A percentile compares a stretch with the other conserved stretches of the same genome.
phyloP scores from a whole-genome alignment of 2,329 filamentous ascomycete genomes.

The Aspergillus flavus region DNA sequence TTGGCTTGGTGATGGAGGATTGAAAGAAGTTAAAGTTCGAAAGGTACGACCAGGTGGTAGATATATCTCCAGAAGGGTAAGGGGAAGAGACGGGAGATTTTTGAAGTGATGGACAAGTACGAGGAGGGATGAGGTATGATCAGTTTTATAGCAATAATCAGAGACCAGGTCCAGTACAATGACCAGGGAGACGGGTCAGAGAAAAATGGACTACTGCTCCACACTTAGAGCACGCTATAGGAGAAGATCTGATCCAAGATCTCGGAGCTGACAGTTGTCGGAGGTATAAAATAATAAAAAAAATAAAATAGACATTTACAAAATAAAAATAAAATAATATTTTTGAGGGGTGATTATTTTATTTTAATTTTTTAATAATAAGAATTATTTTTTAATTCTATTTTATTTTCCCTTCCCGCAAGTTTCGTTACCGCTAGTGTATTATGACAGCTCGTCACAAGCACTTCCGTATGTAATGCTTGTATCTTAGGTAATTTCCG shows the following conservation, averaged over 20 bases:
- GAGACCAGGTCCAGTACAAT: slow-evolving; percentile 26
- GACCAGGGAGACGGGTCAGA: slow-evolving; percentile 40
- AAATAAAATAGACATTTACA: slow-evolving; percentile 12
- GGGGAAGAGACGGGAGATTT: slow-evolving; percentile 13
- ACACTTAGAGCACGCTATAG: slow-evolving; percentile 37
- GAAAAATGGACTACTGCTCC: slow-evolving; percentile 34
- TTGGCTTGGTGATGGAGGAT: slow-evolving; percentile 1
- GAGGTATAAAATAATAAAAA: slow-evolving; percentile 24
- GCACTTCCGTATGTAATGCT: slow-evolving; percentile 12
- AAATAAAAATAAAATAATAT: slow-evolving; percentile 6
- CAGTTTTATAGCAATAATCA: slow-evolving; percentile 26
- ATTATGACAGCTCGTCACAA: not conserved
- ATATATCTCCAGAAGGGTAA: slow-evolving; percentile 20
- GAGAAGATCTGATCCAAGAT: slow-evolving; percentile 45
- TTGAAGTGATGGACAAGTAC: slow-evolving; percentile 14
- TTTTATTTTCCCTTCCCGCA: slow-evolving; percentile 9
- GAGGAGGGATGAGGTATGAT: slow-evolving; percentile 20
- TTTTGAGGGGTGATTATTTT: slow-evolving; percentile 6
- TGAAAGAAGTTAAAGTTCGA: slow-evolving; percentile 12
- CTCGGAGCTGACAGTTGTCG: slow-evolving; percentile 41
- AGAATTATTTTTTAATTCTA: slow-evolving; percentile 8
- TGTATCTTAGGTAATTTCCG: not conserved
- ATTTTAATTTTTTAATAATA: slow-evolving; percentile 8
- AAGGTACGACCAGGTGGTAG: slow-evolving; percentile 19
- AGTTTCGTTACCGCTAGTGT: slow-evolving; percentile 7